Evolutionary conservation across 2,329 filamentous ascomycete genomes (phyloP).

Genomic region (Bimuria novae-zelandiae): DNA sequence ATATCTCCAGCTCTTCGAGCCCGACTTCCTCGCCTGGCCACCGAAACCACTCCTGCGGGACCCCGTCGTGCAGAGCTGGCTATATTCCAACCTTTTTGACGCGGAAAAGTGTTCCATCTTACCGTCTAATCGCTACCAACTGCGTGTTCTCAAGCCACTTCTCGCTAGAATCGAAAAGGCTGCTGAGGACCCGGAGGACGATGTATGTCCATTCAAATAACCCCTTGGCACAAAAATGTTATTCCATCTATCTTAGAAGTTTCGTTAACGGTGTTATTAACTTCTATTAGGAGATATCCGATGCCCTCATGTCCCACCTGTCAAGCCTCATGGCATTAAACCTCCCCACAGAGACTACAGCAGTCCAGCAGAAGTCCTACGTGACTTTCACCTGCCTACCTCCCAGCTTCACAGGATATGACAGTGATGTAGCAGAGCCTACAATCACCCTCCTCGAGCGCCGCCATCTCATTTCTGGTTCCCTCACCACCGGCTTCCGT

Average conservation of each 20-base stretch:
- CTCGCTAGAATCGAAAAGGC: conserved; percentile 71
- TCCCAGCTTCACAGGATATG: conserved; percentile 23
- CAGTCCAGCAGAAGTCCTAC: conserved; percentile 73
- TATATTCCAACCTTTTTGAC: conserved; percentile 71
- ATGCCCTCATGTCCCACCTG: conserved; percentile 74
- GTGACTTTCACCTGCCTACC: conserved; percentile 68
- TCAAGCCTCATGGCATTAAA: conserved; percentile 67
- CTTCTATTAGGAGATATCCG: conserved; percentile 75
- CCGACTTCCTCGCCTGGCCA: conserved; percentile 66
- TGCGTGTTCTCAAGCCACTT: conserved; percentile 75
- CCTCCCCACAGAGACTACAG: conserved; percentile 65
- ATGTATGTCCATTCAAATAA: no score
- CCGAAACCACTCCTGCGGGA: conserved; percentile 61
- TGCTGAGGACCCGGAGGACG: conserved; percentile 80
- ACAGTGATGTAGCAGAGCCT: conserved; percentile 23
- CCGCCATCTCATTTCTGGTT: conserved; percentile 68
- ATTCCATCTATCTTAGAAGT: conserved; percentile 20
- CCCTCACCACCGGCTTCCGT: conserved; percentile 74
- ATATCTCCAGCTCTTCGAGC: conserved; percentile 76
- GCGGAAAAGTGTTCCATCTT: conserved; percentile 58
- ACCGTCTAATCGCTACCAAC: conserved; percentile 71
- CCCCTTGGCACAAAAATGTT: conserved; percentile 43
- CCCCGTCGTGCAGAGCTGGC: conserved; percentile 65
- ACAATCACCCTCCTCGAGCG: conserved; percentile 70
- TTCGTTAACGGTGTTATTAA: not conserved